A percentile compares a stretch with the other conserved stretches of the same genome.
Conservation (phyloP, 441 rosid genomes). For the Gossypium aridum region DNA sequence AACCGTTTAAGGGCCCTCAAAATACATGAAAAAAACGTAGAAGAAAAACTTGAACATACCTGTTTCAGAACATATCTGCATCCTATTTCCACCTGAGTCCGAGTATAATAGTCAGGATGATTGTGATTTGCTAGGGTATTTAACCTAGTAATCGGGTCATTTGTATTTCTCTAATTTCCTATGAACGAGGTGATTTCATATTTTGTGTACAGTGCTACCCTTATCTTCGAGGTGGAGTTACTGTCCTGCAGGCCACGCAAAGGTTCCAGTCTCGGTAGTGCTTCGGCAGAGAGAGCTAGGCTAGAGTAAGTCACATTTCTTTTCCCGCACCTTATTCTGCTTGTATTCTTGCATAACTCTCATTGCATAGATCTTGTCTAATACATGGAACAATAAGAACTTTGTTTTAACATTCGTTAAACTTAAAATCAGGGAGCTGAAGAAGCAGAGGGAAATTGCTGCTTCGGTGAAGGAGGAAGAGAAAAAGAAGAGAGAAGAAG, state of each 20-base stretch:
- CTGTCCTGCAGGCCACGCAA: constrained; percentile 78
- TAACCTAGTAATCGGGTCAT: neutral
- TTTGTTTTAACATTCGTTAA: neutral
- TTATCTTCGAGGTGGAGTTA: constrained; percentile 81
- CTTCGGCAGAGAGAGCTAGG: constrained; percentile 84
- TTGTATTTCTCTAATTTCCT: neutral
- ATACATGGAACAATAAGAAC: neutral
- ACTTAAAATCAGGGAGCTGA: constrained; percentile 58
- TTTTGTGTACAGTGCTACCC: constrained; percentile 62
- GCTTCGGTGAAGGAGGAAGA: constrained; percentile 80
- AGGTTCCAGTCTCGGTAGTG: constrained; percentile 62
- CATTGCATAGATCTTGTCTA: neutral
- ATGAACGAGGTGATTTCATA: neutral
- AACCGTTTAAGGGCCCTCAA: neutral
- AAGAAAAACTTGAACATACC: neutral
- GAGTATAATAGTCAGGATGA: neutral
- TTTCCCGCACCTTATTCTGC: neutral
- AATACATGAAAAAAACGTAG: neutral
- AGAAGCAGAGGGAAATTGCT: constrained; percentile 83
- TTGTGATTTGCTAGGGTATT: neutral
- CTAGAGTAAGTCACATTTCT: constrained; percentile 59
- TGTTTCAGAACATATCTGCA: neutral
- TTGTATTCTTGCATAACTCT: neutral
- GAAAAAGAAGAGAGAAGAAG: constrained; percentile 87
- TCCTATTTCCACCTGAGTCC: neutral